Base-by-base conservation (phyloP, 73 alveolate genomes). In the Strombidium stylifer region DNA sequence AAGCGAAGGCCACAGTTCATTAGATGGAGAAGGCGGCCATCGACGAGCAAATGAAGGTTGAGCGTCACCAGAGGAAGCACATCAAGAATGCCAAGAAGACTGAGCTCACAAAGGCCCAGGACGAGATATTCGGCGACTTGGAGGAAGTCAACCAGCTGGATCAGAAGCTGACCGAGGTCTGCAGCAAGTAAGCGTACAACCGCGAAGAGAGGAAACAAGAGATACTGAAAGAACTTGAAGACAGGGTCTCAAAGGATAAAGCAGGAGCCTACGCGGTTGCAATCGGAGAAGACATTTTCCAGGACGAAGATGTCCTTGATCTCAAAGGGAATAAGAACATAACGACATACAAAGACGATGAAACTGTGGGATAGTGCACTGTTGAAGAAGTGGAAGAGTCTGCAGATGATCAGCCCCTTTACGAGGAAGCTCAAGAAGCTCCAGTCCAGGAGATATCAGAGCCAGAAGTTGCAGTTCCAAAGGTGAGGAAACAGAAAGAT, bases 21-120 rank as follows among this genome's bases (percentile, higher is more conserved):
- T 36, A 55, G 23, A 65, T 47, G 27, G 76, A 31, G 19, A 46
- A 78, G 41, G 67, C 12, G 28, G 77, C 73, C 0, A 34, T 78
- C 19, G 89, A 78, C 20, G 19, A 78, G 73, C 69, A 78, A 39
- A 78, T 78, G 89, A 56, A 67, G 44, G 72, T 78, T 0, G 89
- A 78, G 34, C 45, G 44, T 8, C 45, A 12, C 16, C 60, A 76
- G 44, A 64, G 88, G 42, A 24, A 53, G 12, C 26, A 35, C 3
- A 25, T 76, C 7, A 66, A 65, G 49, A 2, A 66, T 23, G 54
- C 10, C 20, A 76, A 76, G 46, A 36, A 65, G 36, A 77, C 34
- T 34, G 59, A 65, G 26, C 35, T 52, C 18, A 2, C 52, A 42
- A 41, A n/a, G 20, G 76, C 70, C 18, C 82, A 76, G 46, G 56